Evolutionary conservation across 2,329 filamentous ascomycete species (phyloP), one percentile per base, ranked within the genome.

Genomic region (Coniella lustricola): DNA sequence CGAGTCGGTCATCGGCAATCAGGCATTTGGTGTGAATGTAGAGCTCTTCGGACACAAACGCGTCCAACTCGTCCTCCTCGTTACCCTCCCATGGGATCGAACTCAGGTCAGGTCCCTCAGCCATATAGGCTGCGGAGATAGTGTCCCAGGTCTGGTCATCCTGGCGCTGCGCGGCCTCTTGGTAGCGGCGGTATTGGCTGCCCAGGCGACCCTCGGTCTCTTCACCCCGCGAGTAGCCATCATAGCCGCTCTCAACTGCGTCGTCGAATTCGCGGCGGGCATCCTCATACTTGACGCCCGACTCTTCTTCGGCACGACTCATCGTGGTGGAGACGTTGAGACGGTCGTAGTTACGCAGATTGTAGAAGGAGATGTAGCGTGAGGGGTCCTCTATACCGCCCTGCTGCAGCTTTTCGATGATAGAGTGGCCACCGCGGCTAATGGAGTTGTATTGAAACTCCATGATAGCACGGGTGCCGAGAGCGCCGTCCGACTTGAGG

Each of bases 1-100:
- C 89, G 39, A 89, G 77, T 47, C 83, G 81, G 64, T 97, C 91
- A 62, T 97, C 90, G 2, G 84, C 85, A 57, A 96, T 91, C 56
- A 93, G 76, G 33, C 96, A 75, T 69, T 97, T 98, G 32, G 82
- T 85, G 65, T 98, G 93, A 43, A 97, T 84, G 64, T 98, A 98
- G 3, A 97, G 77, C 66, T 98, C 91, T 64, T 98, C 93, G 61
- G 95, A 90, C 51, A 97, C 84, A 73, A 91, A 94, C 61, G 94
- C 88, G 47, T 85, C 77, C 50, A 90, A 84, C 65, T 97, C 93
- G 2, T 79, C 77, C 57, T 91, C 78, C 0, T 80, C 70, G 8
- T 85, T 71, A n/a, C 87, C 85, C 17, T 90, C 84, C 87, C 89
- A 96, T 0, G 75, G 73, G 3, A 77, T 63, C 17, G 66, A 57